A percentile compares a stretch with the other conserved stretches of the same genome.
These are phyloP conservation scores for Fusarium nematophilum DNA, from an alignment of 2,329 filamentous ascomycete species.

Conservation along the genomic window DNA sequence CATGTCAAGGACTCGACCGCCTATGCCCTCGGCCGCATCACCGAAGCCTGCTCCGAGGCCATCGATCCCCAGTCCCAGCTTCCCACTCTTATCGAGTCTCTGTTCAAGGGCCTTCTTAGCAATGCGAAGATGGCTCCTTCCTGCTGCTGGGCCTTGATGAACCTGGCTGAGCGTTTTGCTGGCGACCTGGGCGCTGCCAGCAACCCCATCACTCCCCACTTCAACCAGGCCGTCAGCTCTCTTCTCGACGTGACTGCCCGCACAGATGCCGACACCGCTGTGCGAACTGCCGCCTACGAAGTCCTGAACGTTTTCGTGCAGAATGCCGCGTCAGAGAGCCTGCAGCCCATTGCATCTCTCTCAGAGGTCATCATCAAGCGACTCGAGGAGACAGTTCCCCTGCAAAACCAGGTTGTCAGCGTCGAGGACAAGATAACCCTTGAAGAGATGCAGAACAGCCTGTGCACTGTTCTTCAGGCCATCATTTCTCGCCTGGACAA, in stretches of 20 bases:
- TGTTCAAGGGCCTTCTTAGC: slow-evolving; percentile 90
- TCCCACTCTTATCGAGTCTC: slow-evolving; percentile 83
- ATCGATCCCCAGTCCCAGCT: slow-evolving; percentile 89
- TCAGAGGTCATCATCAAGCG: slow-evolving; percentile 91
- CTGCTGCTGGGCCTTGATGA: slow-evolving; percentile 99
- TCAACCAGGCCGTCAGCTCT: slow-evolving; percentile 89
- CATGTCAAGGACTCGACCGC: slow-evolving; percentile 97
- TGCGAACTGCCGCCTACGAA: slow-evolving; percentile 96
- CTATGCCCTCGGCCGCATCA: slow-evolving; percentile 95
- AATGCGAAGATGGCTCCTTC: slow-evolving; percentile 97
- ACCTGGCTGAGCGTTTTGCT: slow-evolving; percentile 94
- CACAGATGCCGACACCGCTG: slow-evolving; percentile 83
- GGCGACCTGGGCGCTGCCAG: slow-evolving; percentile 80
- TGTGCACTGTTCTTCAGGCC: slow-evolving; percentile 89
- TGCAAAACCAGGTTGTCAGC: slow-evolving; percentile 94
- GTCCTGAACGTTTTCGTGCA: slow-evolving; percentile 95
- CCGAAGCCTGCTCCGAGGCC: slow-evolving; percentile 89
- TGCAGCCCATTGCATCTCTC: slow-evolving; percentile 82
- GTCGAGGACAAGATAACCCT: slow-evolving; percentile 96
- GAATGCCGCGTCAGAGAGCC: slow-evolving; percentile 88
- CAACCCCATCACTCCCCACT: slow-evolving; percentile 91
- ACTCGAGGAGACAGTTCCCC: slow-evolving; percentile 86
- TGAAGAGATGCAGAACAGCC: slow-evolving; percentile 97
- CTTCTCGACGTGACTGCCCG: slow-evolving; percentile 88
- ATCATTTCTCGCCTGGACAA: slow-evolving; percentile 92